A percentile compares a stretch with the other conserved stretches of the same genome.
Conservation (phyloP, 805 yeast species). For the Myxozyma sirexii region DNA sequence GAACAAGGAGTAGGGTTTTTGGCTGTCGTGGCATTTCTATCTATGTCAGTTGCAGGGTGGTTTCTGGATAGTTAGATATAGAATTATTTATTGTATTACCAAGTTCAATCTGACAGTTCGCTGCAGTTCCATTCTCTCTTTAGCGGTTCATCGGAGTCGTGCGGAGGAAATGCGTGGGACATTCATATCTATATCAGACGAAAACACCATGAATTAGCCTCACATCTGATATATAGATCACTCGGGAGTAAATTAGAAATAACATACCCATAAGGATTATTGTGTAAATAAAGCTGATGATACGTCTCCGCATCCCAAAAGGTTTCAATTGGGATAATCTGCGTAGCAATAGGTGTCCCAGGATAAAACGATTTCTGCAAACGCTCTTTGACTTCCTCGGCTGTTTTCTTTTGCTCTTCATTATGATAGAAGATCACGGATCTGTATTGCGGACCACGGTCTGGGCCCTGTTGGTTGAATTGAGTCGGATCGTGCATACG, state of each 20-base stretch:
- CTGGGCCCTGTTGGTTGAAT: conserved; percentile 80
- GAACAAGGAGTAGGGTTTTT: too few relatives aligned
- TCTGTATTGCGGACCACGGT: conserved; percentile 86
- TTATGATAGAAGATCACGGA: conserved; percentile 72
- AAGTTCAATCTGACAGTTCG: too few relatives aligned
- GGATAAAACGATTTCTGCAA: conserved; percentile 73
- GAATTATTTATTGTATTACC: too few relatives aligned
- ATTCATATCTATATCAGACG: conserved; percentile 55
- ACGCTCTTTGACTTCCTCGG: conserved; percentile 51
- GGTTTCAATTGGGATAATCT: conserved; percentile 62
- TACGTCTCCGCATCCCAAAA: conserved; percentile 96
- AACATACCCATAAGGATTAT: conserved; percentile 72
- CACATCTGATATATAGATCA: too few relatives aligned
- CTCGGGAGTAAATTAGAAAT: too few relatives aligned
- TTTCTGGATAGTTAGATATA: too few relatives aligned
- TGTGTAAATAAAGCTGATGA: conserved; percentile 79
- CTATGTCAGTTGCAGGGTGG: too few relatives aligned
- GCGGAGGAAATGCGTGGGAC: conserved; percentile 86
- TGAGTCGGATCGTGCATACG: conserved; percentile 95
- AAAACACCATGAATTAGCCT: neutral
- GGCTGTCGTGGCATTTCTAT: too few relatives aligned
- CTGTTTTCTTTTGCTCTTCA: conserved; percentile 52
- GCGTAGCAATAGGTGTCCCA: conserved; percentile 69
- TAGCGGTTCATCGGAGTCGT: conserved; percentile 39
- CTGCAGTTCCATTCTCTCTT: neutral